These are phyloP conservation scores for Erodium texanum DNA, from an alignment of 441 rosid species.

Conservation along the genomic window DNA sequence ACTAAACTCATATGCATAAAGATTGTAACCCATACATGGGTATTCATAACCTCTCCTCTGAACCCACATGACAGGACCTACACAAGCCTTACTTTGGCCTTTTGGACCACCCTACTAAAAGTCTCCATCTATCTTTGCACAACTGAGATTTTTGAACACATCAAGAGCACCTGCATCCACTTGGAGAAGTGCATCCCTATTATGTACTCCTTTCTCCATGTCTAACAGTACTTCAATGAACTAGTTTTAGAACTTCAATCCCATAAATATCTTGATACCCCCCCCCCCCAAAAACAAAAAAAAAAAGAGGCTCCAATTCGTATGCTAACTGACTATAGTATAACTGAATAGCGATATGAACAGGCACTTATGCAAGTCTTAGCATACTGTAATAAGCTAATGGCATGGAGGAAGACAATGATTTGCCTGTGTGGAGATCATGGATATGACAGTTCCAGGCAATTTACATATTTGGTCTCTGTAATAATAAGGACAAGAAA, in stretches of 20 bases:
- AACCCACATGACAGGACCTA: slow-evolving; percentile 2
- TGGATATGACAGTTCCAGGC: neutral
- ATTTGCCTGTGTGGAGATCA: neutral
- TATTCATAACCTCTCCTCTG: neutral
- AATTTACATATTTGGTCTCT: neutral
- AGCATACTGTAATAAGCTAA: neutral
- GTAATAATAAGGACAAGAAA: neutral
- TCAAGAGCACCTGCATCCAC: slow-evolving; percentile 4
- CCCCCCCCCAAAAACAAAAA: too few relatives aligned
- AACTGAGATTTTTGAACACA: neutral
- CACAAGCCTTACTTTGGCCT: neutral
- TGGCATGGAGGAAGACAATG: neutral
- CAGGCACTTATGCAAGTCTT: neutral
- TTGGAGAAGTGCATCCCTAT: neutral
- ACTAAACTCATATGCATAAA: neutral
- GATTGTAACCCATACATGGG: neutral
- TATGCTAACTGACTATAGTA: neutral
- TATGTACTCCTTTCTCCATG: too few relatives aligned
- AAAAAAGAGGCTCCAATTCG: neutral
- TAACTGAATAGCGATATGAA: neutral
- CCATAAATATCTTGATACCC: too few relatives aligned
- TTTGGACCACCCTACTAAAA: slow-evolving; percentile 4
- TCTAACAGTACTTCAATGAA: too few relatives aligned
- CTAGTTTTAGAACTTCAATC: too few relatives aligned
- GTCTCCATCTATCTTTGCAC: neutral